These are phyloP conservation scores for Yarrowia yakushimensis DNA, from an alignment of 805 yeast genomes.

Conservation along the genomic window DNA sequence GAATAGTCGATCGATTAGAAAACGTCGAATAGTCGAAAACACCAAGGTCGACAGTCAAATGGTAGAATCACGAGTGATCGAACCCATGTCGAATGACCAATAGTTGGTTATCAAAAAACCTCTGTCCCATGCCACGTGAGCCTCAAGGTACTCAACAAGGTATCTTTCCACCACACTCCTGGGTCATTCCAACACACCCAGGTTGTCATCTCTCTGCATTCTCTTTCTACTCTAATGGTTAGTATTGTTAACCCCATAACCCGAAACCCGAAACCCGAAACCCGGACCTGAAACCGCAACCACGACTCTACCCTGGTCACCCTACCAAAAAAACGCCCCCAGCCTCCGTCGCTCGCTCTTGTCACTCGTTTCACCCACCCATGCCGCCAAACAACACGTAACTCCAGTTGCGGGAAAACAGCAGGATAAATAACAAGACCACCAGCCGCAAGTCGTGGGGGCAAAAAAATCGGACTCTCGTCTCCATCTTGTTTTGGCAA, in stretches of 20 bases:
- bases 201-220: too few relatives aligned
- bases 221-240: conserved; percentile 46
- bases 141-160: not conserved
- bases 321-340: not conserved
- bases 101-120: too few relatives aligned
- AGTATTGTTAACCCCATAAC: too few relatives aligned
- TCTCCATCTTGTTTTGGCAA: too few relatives aligned
- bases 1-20: too few relatives aligned
- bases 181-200: too few relatives aligned
- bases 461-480: not conserved
- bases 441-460: not conserved
- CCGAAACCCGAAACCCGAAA: too few relatives aligned
- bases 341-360: not conserved
- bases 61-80: too few relatives aligned
- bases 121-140: conserved; percentile 2
- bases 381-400: not conserved
- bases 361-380: not conserved
- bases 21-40: too few relatives aligned
- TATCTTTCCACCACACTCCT: too few relatives aligned
- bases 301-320: not conserved
- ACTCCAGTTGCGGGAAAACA: conserved; percentile 11
- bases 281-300: not conserved
- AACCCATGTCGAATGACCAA: too few relatives aligned
- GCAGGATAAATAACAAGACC: not conserved
- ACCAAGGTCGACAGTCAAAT: too few relatives aligned